Evolutionary conservation across 164 flowering plant genomes (phyloP).

Genomic region (Dillenia turbinata): DNA sequence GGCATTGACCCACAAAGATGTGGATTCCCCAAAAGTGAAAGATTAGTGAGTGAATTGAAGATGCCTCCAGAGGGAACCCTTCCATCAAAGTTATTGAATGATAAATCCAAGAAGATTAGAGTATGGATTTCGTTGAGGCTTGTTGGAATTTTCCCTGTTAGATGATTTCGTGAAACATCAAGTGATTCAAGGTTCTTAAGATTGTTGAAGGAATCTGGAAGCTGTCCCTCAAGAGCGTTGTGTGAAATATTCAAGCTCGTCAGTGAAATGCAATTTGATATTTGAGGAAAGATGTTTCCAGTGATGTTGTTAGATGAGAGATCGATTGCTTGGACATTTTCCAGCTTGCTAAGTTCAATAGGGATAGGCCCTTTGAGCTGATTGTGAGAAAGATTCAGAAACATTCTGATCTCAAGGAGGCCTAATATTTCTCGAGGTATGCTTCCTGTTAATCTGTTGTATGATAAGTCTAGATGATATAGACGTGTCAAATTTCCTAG

Average conservation of each 20-base stretch:
- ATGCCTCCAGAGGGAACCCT: slow-evolving; percentile 38
- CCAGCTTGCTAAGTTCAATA: slow-evolving; percentile 43
- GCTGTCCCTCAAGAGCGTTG: slow-evolving; percentile 40
- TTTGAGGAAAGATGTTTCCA: slow-evolving; percentile 36
- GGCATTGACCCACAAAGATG: slow-evolving; percentile 38
- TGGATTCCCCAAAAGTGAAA: slow-evolving; percentile 39
- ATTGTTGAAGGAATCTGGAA: slow-evolving; percentile 43
- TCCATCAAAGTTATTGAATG: slow-evolving; percentile 46
- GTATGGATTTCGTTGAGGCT: slow-evolving; percentile 25
- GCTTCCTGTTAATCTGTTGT: slow-evolving; percentile 42
- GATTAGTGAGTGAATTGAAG: slow-evolving; percentile 20
- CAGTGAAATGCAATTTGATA: slow-evolving; percentile 41
- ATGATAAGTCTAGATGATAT: slow-evolving; percentile 47
- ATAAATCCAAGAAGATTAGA: slow-evolving; percentile 44
- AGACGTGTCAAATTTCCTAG: slow-evolving; percentile 38
- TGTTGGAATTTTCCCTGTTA: slow-evolving; percentile 40
- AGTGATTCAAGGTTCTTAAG: slow-evolving; percentile 36
- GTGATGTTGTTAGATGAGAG: slow-evolving; percentile 46
- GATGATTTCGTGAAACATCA: slow-evolving; percentile 41
- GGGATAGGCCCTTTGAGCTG: slow-evolving; percentile 47
- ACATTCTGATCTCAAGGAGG: slow-evolving; percentile 29
- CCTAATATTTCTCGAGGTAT: slow-evolving; percentile 38
- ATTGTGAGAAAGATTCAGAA: slow-evolving; percentile 55
- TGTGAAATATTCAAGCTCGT: slow-evolving; percentile 34
- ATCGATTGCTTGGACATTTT: slow-evolving; percentile 40